A percentile compares a stretch with the other conserved stretches of the same genome.
Conservation (phyloP, 345 rosid species). For the Bretschneidera sinensis region DNA sequence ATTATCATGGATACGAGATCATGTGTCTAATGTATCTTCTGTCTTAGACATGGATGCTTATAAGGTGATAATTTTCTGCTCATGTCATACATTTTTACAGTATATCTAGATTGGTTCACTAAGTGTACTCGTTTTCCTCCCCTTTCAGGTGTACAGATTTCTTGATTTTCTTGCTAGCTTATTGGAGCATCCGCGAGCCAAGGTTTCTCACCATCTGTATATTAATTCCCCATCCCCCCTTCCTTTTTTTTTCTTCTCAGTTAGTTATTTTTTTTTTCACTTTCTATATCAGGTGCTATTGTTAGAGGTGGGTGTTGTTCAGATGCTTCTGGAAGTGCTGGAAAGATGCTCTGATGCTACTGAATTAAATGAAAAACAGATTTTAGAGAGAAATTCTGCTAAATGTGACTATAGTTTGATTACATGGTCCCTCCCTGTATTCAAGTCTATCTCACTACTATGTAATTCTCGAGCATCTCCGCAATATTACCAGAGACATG, state of each 20-base stretch:
- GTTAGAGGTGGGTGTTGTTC: constrained; percentile 60
- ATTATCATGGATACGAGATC: constrained; percentile 52
- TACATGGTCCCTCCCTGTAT: constrained; percentile 76
- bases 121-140: constrained; percentile 10
- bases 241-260: constrained; percentile 5
- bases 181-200: constrained; percentile 83
- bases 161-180: constrained; percentile 72
- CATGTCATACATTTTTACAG: constrained; percentile 9
- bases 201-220: constrained; percentile 41
- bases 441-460: constrained; percentile 62
- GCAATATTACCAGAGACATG: constrained; percentile 32
- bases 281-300: constrained; percentile 50
- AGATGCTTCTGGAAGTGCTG: constrained; percentile 49
- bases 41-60: constrained; percentile 57
- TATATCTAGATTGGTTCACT: constrained; percentile 18
- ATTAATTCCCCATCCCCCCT: neutral
- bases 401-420: constrained; percentile 34
- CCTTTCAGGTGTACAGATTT: constrained; percentile 62
- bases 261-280: constrained; percentile 15
- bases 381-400: constrained; percentile 38
- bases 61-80: constrained; percentile 52
- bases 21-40: constrained; percentile 40
- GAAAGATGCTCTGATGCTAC: constrained; percentile 58
- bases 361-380: constrained; percentile 46
- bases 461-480: constrained; percentile 42